Conservation (phyloP, 2,329 filamentous ascomycete species). For the Cladophialophora yegresii region DNA sequence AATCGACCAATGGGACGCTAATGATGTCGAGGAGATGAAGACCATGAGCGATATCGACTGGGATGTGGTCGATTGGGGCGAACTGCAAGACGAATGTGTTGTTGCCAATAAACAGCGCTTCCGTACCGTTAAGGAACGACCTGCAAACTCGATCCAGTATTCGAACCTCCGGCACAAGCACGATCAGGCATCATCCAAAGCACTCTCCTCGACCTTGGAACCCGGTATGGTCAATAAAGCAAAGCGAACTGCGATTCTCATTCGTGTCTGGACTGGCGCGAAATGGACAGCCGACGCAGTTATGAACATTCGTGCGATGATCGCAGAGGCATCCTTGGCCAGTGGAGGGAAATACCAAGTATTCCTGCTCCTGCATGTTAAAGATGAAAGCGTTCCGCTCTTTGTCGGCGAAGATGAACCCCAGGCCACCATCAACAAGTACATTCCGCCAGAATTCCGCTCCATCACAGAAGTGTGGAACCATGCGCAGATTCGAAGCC, state of each 20-base stretch:
- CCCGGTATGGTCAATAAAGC: constrained; percentile 35
- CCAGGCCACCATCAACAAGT: constrained; percentile 57
- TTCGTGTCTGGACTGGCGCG: constrained; percentile 81
- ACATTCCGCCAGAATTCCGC: constrained; percentile 69
- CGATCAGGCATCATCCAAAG: constrained; percentile 26
- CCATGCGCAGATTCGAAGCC: constrained; percentile 37
- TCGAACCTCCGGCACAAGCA: constrained; percentile 38
- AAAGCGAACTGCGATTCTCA: constrained; percentile 71
- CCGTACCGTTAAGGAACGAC: constrained; percentile 33
- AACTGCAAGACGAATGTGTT: constrained; percentile 68
- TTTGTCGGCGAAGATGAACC: constrained; percentile 71
- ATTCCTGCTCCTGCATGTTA: constrained; percentile 81
- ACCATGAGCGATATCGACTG: constrained; percentile 50
- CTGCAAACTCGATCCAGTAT: constrained; percentile 37
- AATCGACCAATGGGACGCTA: constrained; percentile 39
- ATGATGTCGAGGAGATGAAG: constrained; percentile 38
- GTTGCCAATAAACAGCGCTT: constrained; percentile 67
- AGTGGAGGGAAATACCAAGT: constrained; percentile 82
- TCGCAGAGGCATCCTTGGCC: constrained; percentile 76
- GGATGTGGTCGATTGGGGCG: constrained; percentile 69
- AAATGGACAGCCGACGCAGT: constrained; percentile 77
- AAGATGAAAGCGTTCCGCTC: constrained; percentile 68
- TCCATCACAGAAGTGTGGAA: constrained; percentile 75
- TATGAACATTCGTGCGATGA: constrained; percentile 78
- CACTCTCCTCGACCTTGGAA: constrained; percentile 30